Evolutionary conservation across 345 rosid species (phyloP), one percentile per base, ranked within the genome.

Genomic region (Psidium guajava): DNA sequence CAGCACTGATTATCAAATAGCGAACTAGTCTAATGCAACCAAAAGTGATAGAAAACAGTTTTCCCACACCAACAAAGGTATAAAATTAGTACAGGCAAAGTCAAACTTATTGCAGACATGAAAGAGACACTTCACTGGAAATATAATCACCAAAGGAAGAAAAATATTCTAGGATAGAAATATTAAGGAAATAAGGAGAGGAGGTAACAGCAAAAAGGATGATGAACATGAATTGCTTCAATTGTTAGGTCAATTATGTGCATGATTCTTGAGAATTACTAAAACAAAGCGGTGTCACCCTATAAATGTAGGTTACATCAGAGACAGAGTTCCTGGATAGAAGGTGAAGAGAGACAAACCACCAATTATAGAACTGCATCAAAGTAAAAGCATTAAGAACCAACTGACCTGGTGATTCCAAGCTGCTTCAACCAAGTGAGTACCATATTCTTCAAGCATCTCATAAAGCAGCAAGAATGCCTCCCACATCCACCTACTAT

Each of bases 361-460:
- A 22, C 75, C 58, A 27, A 81, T 57, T 81, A 40, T 40, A 84
- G 13, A 24, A 83, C 57, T 51, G 81, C n/a, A 83, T 54, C 32
- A n/a, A 81, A 84, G 54, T 49, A 18, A 32, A 69, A 32, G 44
- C 81, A 87, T 32, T 42, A 84, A 82, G 86, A 69, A 69, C 83
- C 52, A 22, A 44, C 54, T 61, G 52, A 97, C 99, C 98, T 95
- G 99, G 85, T 93, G 96, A 89, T 91, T 92, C 99, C 99, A 97
- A 85, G 97, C 98, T 82, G 98, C 99, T 91, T 95, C 98, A 83
- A 97, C 98, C 40, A 97, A 92, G 89, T 97, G 98, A 61, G 98
- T 95, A n/a, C 99, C 97, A 80, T 91, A 95, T 90, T 95, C 99
- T 87, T 94, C 96, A 85, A 97, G 98, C 97, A 95, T 97, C 92